Evolutionary conservation across 441 rosid species (phyloP), one percentile per base, ranked within the genome.

Genomic region (Corymbia citriodora): DNA sequence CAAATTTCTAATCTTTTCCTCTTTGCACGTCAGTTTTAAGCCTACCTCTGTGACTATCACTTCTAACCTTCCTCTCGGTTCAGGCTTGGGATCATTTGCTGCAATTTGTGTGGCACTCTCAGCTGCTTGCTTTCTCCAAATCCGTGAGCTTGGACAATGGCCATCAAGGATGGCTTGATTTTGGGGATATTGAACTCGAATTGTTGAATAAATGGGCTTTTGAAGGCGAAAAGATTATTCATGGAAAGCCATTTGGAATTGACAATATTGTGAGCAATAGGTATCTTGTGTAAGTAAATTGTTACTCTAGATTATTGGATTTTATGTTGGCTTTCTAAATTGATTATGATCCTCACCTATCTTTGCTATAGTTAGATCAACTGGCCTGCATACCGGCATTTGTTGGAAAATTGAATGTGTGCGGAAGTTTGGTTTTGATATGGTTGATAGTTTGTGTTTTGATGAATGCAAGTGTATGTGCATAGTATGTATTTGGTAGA

Each of bases 221-320:
- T 65, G 98, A 95, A 96, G 99, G 99, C 9, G 99, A 98, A 93
- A 98, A 95, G 93, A 94, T 98, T 91, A 93, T 96, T 90, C 99
- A 98, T 91, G 99, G 99, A 92, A 96, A 91, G 92, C 99, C 99
- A 65, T 98, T 99, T 27, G 99, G 99, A 89, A 95, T 98, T 40
- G 99, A 98, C 96, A 98, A 97, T 92, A 95, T 99, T 15, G 98
- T 97, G 89, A 97, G 99, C 95, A 99, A 99, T 98, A 94, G 89
- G 97, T 89, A 87, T 68, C 16, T 88, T 88, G 18, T 59, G 33
- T 33, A 88, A 55, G 79, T 87, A 53, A 15, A 27, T 74, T 31
- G 57, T 50, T 85, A 53, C 61, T 36, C 17, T 21, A 40, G 5
- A 85, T 3, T 9, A 13, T 50, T 85, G 8, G 17, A 48, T 16